Conservation (phyloP, 177 flowering plant genomes). For the Tripterygium wilfordii region DNA sequence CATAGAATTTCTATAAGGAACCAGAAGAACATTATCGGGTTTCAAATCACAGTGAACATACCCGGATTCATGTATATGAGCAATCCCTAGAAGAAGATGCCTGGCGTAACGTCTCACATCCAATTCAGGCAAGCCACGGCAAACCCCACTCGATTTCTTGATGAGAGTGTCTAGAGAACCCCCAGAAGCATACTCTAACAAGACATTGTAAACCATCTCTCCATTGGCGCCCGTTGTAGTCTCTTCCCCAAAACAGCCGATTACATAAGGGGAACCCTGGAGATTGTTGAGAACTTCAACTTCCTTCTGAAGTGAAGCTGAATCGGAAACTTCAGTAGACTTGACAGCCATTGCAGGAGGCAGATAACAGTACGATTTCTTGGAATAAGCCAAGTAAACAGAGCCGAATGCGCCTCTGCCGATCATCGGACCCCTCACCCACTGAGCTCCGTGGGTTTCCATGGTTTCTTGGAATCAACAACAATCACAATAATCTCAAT, state of each 20-base stretch:
- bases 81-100: conserved; percentile 23
- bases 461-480: too few species aligned
- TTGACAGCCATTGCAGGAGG: conserved; percentile 37
- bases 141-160: conserved; percentile 11
- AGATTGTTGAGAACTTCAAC: conserved; percentile 12
- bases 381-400: conserved; percentile 12
- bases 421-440: conserved; percentile 11
- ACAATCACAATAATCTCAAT: too few species aligned
- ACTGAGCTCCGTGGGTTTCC: not conserved
- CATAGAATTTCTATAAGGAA: not conserved
- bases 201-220: conserved; percentile 19
- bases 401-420: conserved; percentile 13
- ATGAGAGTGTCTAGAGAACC: conserved; percentile 21
- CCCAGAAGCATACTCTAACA: conserved; percentile 30
- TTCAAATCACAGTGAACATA: conserved; percentile 41
- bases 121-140: conserved; percentile 14
- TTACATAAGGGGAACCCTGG: conserved; percentile 12
- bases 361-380: conserved; percentile 5
- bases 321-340: conserved; percentile 22
- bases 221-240: conserved; percentile 11
- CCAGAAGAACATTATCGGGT: conserved; percentile 30
- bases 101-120: conserved; percentile 18
- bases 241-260: conserved; percentile 25
- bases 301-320: conserved; percentile 23
- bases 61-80: conserved; percentile 20